A percentile compares a stretch with the other conserved stretches of the same genome.
These are phyloP conservation scores for Penicillium tannophilum DNA, from an alignment of 495 filamentous ascomycete genomes.

Conservation along the genomic window DNA sequence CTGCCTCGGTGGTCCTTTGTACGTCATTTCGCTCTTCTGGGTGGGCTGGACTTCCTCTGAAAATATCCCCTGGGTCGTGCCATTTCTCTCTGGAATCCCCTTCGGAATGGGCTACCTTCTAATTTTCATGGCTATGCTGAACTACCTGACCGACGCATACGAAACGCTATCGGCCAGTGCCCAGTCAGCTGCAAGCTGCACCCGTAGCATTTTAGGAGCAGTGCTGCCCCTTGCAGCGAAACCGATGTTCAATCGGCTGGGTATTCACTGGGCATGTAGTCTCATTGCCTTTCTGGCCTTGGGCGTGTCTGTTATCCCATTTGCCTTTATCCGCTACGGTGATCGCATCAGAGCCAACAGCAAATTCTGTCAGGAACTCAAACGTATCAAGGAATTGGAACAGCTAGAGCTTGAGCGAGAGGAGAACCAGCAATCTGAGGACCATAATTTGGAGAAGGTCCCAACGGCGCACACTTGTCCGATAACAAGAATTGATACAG, in stretches of 20 bases:
- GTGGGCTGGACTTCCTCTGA: conserved; percentile 42
- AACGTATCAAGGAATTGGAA: conserved; percentile 32
- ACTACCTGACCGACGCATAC: conserved; percentile 51
- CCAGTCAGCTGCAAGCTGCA: conserved; percentile 43
- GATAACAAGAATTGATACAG: conserved; percentile 26
- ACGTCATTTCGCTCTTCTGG: conserved; percentile 43
- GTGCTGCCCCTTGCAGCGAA: conserved; percentile 45
- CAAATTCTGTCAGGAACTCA: conserved; percentile 46
- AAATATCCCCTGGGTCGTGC: conserved; percentile 42
- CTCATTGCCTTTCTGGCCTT: conserved; percentile 45
- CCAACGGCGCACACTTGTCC: conserved; percentile 15
- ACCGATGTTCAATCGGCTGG: conserved; percentile 43
- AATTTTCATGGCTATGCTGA: conserved; percentile 51
- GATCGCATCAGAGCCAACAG: conserved; percentile 37
- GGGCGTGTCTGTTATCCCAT: conserved; percentile 36
- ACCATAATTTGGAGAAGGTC: conserved; percentile 14
- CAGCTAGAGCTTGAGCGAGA: conserved; percentile 23
- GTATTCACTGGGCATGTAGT: conserved; percentile 45
- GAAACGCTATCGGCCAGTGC: conserved; percentile 46
- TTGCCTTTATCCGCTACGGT: conserved; percentile 41
- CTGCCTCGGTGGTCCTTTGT: conserved; percentile 41
- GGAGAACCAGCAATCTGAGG: conserved; percentile 2
- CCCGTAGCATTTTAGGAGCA: conserved; percentile 42
- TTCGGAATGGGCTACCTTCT: conserved; percentile 44
- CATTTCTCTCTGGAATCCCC: conserved; percentile 39